Percentiles rank a stretch among this genome's conserved stretches.
These are phyloP conservation scores for Ceratocystis albifundus DNA, from an alignment of 2,329 filamentous ascomycete genomes.

Conservation along the genomic window DNA sequence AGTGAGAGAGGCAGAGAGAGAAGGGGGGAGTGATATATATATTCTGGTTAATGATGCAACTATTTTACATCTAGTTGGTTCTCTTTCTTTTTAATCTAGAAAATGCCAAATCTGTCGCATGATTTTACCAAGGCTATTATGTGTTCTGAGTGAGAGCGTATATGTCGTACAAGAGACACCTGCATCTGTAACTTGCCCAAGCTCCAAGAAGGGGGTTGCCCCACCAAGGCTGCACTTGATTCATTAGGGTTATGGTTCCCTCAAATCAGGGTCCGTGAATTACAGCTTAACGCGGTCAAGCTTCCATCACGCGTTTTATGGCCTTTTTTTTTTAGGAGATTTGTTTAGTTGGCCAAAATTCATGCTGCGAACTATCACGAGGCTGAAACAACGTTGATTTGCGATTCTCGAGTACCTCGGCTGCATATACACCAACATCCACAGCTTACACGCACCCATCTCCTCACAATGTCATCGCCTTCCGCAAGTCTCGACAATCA, in stretches of 20 bases:
- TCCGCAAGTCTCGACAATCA: conserved; percentile 20
- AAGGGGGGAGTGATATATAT: too few relatives aligned
- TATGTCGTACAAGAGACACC: neutral
- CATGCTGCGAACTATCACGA: neutral
- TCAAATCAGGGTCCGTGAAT: neutral
- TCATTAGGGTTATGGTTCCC: neutral
- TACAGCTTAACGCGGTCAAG: conserved; percentile 7
- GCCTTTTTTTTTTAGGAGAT: neutral
- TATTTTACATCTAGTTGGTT: too few relatives aligned
- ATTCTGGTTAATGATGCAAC: too few relatives aligned
- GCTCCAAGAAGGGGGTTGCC: neutral
- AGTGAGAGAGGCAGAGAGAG: too few relatives aligned
- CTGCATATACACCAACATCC: neutral
- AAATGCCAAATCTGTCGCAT: too few relatives aligned
- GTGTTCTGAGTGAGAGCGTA: neutral
- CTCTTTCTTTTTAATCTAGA: too few relatives aligned
- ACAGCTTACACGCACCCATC: neutral
- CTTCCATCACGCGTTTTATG: neutral
- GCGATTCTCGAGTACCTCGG: neutral
- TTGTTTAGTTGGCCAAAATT: neutral
- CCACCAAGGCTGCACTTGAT: neutral
- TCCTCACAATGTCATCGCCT: conserved; percentile 11
- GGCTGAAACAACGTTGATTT: neutral
- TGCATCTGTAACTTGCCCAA: neutral
- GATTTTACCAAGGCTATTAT: neutral